Evolutionary conservation across 345 rosid species (phyloP), one percentile per base, ranked within the genome.

Genomic region (Cardamine occulta): DNA sequence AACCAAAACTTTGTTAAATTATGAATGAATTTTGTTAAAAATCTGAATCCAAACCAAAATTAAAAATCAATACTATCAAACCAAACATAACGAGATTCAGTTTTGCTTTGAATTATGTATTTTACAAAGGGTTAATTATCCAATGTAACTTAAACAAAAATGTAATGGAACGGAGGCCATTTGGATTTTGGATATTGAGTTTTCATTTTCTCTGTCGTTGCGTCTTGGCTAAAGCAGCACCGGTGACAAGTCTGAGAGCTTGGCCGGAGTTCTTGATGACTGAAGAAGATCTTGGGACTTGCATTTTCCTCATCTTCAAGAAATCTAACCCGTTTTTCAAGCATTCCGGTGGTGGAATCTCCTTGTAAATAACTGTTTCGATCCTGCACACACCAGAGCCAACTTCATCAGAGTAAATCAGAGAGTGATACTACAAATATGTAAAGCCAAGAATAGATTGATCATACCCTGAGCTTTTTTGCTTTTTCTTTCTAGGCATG

Each of bases 291-390:
- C 99, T 82, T 1, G 90, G 63, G 66, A 92, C 89, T 83, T 82
- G 90, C 82, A 85, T 85, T 81, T 84, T 95, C 84, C 88, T 87
- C 71, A 80, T 86, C 83, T 87, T 95, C 82, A 95, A 84, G 80
- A 95, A 95, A 53, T 92, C 94, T 83, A 91, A 67, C 18, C 90
- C 88, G 65, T 19, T 86, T 69, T 87, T 87, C 75, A 87, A 74
- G 80, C 98, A 95, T 62, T 35, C 85, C 6, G 96, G 88, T 34
- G 91, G 91, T 10, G 90, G 86, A 19, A 88, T 82, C 15, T 95
- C 96, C 15, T 85, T 81, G 79, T 88, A 79, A 70, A 95, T 79
- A 84, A 92, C 88, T 12, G 93, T 84, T 44, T 80, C 88, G 7
- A 54, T 70, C 80, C 99, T 95, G 91, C 78, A 77, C 18, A 57